Percentiles rank a stretch among this genome's conserved stretches.
Conservation (phyloP, 1,139 yeast species). For the Magnusiomyces ingens region DNA sequence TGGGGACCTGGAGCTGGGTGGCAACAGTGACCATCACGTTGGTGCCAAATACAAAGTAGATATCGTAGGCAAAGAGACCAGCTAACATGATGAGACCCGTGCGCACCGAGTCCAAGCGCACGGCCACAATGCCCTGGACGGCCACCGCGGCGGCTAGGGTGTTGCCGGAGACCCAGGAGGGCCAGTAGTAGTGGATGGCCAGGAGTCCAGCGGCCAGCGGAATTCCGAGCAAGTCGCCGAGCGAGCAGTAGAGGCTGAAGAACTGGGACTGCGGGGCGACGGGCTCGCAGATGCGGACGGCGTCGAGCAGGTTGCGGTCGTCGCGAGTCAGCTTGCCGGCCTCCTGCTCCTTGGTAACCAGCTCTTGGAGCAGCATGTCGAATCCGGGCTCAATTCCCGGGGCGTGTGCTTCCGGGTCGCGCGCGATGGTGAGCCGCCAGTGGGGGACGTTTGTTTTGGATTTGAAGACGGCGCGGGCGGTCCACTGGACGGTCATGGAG, state of each 20-base stretch:
- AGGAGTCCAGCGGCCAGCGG: slow-evolving; percentile 18
- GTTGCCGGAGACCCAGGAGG: slow-evolving; percentile 35
- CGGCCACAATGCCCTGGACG: slow-evolving; percentile 18
- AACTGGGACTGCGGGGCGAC: slow-evolving; percentile 13
- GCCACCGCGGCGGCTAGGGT: slow-evolving; percentile 17
- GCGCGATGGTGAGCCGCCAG: slow-evolving; percentile 31
- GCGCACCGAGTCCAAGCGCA: slow-evolving; percentile 38
- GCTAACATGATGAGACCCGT: slow-evolving; percentile 41
- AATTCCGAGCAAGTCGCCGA: slow-evolving; percentile 28
- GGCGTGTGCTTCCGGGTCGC: slow-evolving; percentile 29
- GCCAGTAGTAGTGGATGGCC: slow-evolving; percentile 22
- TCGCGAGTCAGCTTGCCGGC: slow-evolving; percentile 20
- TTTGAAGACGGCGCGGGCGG: slow-evolving; percentile 25
- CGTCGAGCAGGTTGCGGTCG: slow-evolving; percentile 13
- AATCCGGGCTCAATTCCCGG: slow-evolving; percentile 25
- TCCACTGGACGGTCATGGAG: slow-evolving; percentile 24
- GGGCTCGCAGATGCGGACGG: slow-evolving; percentile 2
- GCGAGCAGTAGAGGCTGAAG: slow-evolving; percentile 19
- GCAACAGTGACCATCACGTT: slow-evolving; percentile 62
- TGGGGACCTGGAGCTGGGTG: slow-evolving; percentile 47
- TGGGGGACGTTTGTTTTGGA: slow-evolving; percentile 22
- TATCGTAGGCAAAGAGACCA: slow-evolving; percentile 54
- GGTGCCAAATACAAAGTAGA: slow-evolving; percentile 60
- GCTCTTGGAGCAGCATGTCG: slow-evolving; percentile 8
- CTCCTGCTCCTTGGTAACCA: slow-evolving; percentile 1